A percentile compares a stretch with the other conserved stretches of the same genome.
These are phyloP conservation scores for Endogone sp. DNA, from an alignment of 192 early-diverging fungal genomes.

Conservation along the genomic window DNA sequence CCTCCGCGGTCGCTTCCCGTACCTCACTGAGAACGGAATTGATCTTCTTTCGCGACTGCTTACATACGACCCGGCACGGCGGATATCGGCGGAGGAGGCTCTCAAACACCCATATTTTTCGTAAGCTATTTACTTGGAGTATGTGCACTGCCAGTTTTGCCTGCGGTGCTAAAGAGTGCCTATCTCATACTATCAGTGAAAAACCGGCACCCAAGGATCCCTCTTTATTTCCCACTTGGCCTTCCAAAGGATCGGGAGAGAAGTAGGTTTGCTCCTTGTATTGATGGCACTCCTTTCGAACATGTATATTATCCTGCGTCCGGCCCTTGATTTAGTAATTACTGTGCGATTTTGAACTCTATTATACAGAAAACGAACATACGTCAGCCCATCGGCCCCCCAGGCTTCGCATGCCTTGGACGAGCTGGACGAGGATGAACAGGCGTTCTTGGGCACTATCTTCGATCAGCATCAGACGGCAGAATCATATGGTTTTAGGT, in stretches of 20 bases:
- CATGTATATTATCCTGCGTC: neutral
- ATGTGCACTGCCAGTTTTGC: neutral
- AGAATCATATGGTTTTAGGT: constrained; percentile 52
- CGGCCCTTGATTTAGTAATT: no score
- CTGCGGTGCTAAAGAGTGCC: no score
- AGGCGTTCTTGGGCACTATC: constrained; percentile 35
- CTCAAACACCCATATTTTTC: constrained; percentile 87
- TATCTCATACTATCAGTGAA: constrained; percentile 43
- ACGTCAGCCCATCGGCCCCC: constrained; percentile 54
- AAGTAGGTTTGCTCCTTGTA: constrained; percentile 37
- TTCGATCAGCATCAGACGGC: constrained; percentile 44
- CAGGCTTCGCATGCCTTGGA: constrained; percentile 47
- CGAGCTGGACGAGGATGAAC: constrained; percentile 41
- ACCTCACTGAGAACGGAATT: constrained; percentile 70
- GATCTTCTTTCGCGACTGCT: constrained; percentile 77
- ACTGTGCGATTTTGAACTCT: neutral
- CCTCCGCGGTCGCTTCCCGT: constrained; percentile 42
- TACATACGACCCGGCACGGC: constrained; percentile 75
- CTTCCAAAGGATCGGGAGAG: constrained; percentile 62
- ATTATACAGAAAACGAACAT: constrained; percentile 22
- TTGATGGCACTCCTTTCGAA: no score
- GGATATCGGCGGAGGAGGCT: constrained; percentile 91
- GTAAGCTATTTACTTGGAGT: constrained; percentile 28
- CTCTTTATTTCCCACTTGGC: constrained; percentile 92
- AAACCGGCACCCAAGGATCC: constrained; percentile 88